phyloP scores from a whole-genome alignment of 768 basidiomycete genomes.

The Termitomyces bulborhizus region DNA sequence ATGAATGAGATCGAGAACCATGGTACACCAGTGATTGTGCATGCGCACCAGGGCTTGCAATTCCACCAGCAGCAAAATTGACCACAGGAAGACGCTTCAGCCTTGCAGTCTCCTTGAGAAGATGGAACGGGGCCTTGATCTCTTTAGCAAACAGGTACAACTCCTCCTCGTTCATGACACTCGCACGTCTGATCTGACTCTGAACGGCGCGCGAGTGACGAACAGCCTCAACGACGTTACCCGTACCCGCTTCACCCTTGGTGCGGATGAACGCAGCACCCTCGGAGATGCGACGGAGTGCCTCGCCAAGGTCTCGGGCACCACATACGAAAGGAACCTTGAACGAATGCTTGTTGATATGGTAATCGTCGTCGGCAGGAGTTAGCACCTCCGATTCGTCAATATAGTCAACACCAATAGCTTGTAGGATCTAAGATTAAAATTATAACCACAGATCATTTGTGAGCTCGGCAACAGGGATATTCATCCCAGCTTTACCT shows the following conservation, averaged over 20 bases:
- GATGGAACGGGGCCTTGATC: slow-evolving; percentile 88
- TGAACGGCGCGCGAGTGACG: slow-evolving; percentile 83
- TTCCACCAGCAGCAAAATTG: slow-evolving; percentile 93
- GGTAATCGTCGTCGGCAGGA: slow-evolving; percentile 92
- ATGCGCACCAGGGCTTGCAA: slow-evolving; percentile 78
- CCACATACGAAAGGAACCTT: slow-evolving; percentile 97
- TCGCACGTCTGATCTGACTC: slow-evolving; percentile 78
- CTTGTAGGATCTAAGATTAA: slow-evolving; percentile 74
- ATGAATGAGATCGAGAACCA: background rate
- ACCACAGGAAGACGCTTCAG: slow-evolving; percentile 92
- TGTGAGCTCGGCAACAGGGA: slow-evolving; percentile 2
- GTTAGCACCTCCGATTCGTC: slow-evolving; percentile 95
- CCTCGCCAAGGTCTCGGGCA: slow-evolving; percentile 92
- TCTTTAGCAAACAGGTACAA: slow-evolving; percentile 91
- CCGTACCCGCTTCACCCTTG: slow-evolving; percentile 89
- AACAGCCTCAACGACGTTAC: slow-evolving; percentile 91
- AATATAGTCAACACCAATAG: slow-evolving; percentile 93
- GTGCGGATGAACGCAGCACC: slow-evolving; percentile 99
- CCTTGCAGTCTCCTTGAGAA: slow-evolving; percentile 93
- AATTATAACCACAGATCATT: background rate
- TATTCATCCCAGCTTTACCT: slow-evolving; percentile 37
- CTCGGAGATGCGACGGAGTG: slow-evolving; percentile 92
- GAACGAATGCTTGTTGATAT: slow-evolving; percentile 95
- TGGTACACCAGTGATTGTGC: background rate
- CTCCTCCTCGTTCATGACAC: slow-evolving; percentile 91